A percentile compares a stretch with the other conserved stretches of the same genome.
Evolutionary conservation across 2,329 filamentous ascomycete genomes (phyloP).

Genomic region (Penicillium palitans): DNA sequence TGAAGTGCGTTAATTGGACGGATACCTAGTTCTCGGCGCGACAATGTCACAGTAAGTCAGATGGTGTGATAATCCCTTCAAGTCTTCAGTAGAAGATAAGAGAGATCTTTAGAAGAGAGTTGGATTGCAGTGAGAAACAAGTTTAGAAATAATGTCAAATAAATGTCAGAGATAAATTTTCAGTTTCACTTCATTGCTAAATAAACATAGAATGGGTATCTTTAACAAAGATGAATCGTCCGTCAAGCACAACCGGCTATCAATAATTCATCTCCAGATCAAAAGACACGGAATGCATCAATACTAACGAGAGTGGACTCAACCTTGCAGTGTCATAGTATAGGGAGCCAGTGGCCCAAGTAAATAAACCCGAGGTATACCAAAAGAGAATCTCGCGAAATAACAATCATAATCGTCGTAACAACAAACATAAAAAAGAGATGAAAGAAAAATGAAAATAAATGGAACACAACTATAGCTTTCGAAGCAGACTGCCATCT

Average conservation of each 20-base stretch:
- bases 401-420: slow-evolving; percentile 1
- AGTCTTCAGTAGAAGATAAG: not conserved
- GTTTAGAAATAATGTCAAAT: not conserved
- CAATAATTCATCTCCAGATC: not conserved
- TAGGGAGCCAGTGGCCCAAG: not conserved
- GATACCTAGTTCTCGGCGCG: not conserved
- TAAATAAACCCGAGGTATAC: not conserved
- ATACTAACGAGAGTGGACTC: not conserved
- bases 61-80: not conserved
- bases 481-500: slow-evolving; percentile 48
- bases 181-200: not conserved
- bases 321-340: not conserved
- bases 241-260: not conserved
- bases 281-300: not conserved
- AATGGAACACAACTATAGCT: slow-evolving; percentile 19
- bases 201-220: slow-evolving; percentile 5
- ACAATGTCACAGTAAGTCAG: not conserved
- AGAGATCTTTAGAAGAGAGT: not conserved
- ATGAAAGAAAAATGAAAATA: not conserved
- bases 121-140: not conserved
- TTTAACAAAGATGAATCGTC: not conserved
- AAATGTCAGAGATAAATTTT: not conserved
- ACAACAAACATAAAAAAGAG: not conserved
- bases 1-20: not conserved
- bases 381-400: not conserved